These are phyloP conservation scores for Arthrobotrys pseudoclavata DNA, from an alignment of 2,329 filamentous ascomycete species.

Conservation along the genomic window DNA sequence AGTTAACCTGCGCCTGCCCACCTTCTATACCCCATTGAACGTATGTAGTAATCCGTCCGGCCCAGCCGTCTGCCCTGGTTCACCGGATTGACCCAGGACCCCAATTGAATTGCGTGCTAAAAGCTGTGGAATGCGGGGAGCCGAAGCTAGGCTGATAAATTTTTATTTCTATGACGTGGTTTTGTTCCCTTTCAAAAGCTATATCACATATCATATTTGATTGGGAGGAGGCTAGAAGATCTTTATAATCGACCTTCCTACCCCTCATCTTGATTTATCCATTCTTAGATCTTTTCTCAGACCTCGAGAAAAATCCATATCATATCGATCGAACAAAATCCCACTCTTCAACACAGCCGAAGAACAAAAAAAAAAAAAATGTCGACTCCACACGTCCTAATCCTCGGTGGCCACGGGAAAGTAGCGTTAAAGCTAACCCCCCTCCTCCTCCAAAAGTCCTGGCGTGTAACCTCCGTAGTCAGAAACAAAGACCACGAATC, in stretches of 20 bases:
- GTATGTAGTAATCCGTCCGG: slow-evolving; percentile 14
- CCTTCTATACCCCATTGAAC: background rate
- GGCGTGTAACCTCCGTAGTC: slow-evolving; percentile 83
- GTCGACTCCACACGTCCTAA: slow-evolving; percentile 52
- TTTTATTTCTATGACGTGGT: slow-evolving; percentile 53
- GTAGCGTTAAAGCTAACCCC: slow-evolving; percentile 81
- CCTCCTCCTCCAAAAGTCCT: slow-evolving; percentile 79
- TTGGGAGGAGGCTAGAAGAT: too few relatives aligned
- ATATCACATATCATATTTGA: too few relatives aligned
- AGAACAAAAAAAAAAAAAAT: background rate
- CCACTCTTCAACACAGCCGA: background rate
- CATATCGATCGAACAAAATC: slow-evolving; percentile 4
- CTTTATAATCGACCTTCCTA: background rate
- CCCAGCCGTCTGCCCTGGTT: background rate
- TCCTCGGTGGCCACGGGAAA: slow-evolving; percentile 77
- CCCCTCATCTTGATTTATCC: background rate
- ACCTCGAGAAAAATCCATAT: background rate
- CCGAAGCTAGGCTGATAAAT: slow-evolving; percentile 56
- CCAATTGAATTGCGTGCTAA: slow-evolving; percentile 26
- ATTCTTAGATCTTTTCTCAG: too few relatives aligned
- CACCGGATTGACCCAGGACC: too few relatives aligned
- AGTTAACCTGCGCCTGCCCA: too few relatives aligned
- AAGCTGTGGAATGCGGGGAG: slow-evolving; percentile 48
- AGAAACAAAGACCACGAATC: slow-evolving; percentile 69
- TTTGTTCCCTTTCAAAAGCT: background rate